Base-by-base conservation (phyloP, 768 basidiomycete genomes). In the Amanita rubescens region DNA sequence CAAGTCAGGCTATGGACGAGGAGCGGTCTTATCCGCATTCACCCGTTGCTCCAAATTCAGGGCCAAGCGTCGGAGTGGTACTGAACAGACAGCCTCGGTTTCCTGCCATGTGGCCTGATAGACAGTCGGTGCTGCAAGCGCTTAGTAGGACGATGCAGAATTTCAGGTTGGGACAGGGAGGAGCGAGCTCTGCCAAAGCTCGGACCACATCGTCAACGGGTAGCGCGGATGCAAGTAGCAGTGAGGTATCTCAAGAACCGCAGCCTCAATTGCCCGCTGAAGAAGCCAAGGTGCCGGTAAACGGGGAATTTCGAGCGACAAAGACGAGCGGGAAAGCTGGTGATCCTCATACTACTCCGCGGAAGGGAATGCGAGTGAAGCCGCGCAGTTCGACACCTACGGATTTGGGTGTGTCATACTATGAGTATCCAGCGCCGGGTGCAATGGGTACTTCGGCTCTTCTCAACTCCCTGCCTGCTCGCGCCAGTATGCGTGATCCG, bases 81-180 rank as follows among this genome's bases (percentile, higher is more conserved):
- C 46, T 50, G 19, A 51, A 35, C 54, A 24, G 56, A 51, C 25
- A 52, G 51, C 33, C 57, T 51, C n/a, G 52, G 50, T 8, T 53
- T 37, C 48, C 60, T 41, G 63, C 61, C 27, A 62, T 64, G 20
- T 72, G 71, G 73, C 60, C 70, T 25, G 74, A 75, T 47, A 63
- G 70, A 49, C 65, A 67, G 19, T 78, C 80, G 1, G 78, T 85
- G 47, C 69, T 84, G 51, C 74, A 75, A 55, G 75, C 77, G 3
- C 64, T 85, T 20, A 77, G 76, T 56, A 69, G 75, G 60, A 81
- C 76, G 1, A 72, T 83, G 54, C 76, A 78, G 62, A 80, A 69
- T 52, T 71, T 83, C 20, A 65, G 70, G 34, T 58, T 65, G 19
- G 59, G 53, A 24, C 39, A 38, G 10, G 32, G 19, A 45, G 27